These are phyloP conservation scores for Phytophthora cryptogea DNA, from an alignment of 352 stramenopile species.

Conservation along the genomic window DNA sequence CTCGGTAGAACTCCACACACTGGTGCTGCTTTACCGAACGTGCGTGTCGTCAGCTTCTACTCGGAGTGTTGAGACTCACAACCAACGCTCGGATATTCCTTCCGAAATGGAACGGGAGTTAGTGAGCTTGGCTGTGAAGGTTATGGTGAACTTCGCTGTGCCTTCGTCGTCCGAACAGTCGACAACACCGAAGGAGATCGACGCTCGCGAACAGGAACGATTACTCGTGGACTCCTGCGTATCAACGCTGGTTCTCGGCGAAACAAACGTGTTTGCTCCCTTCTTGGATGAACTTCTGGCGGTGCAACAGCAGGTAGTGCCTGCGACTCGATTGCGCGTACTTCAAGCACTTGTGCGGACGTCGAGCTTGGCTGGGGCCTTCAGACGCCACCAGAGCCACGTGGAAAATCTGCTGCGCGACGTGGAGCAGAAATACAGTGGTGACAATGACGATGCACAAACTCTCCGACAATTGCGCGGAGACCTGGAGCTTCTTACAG, in stretches of 20 bases:
- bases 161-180: conserved; percentile 14
- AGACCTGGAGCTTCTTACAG: conserved; percentile 61
- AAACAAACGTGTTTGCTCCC: conserved; percentile 28
- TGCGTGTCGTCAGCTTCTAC: conserved; percentile 50
- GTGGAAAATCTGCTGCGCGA: conserved; percentile 28
- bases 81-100: conserved; percentile 46
- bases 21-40: conserved; percentile 61
- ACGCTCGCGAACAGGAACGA: conserved; percentile 28
- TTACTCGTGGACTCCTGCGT: conserved; percentile 33
- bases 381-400: conserved; percentile 44
- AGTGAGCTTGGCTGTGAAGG: conserved; percentile 26
- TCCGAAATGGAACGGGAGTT: conserved; percentile 50
- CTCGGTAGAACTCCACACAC: conserved; percentile 56
- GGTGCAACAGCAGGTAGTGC: conserved; percentile 9
- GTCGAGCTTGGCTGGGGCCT: conserved; percentile 34
- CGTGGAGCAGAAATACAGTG: conserved; percentile 30
- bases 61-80: conserved; percentile 17
- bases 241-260: conserved; percentile 31
- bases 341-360: conserved; percentile 60
- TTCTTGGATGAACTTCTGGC: conserved; percentile 35
- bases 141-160: conserved; percentile 18
- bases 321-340: conserved; percentile 34
- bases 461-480: conserved; percentile 59
- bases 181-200: conserved; percentile 19
- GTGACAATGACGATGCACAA: conserved; percentile 42